Conservation (phyloP, 805 yeast species). For the Clavispora santaluciae region DNA sequence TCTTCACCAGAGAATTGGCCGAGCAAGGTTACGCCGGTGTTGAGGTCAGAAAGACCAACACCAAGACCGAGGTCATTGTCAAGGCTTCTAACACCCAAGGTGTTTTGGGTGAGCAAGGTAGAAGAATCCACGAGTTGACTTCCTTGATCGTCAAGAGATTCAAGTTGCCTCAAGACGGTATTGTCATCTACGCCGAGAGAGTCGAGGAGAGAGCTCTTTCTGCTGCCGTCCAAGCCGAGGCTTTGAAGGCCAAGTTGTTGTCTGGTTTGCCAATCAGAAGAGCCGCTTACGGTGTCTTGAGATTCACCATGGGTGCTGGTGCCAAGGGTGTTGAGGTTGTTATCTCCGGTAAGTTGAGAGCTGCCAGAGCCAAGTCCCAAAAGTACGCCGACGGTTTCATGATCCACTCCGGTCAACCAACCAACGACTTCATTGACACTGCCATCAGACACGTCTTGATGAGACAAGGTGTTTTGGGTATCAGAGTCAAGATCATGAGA, state of each 20-base stretch:
- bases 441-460: slow-evolving; percentile 99
- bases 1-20: slow-evolving; percentile 99
- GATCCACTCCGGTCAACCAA: slow-evolving; percentile 99
- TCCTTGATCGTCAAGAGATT: slow-evolving; percentile 98
- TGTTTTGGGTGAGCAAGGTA: slow-evolving; percentile 99
- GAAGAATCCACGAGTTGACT: slow-evolving; percentile 98
- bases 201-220: slow-evolving; percentile 99
- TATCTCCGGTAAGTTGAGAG: slow-evolving; percentile 98
- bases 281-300: slow-evolving; percentile 99
- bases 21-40: slow-evolving; percentile 99
- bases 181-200: slow-evolving; percentile 96
- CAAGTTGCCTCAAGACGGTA: slow-evolving; percentile 89
- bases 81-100: slow-evolving; percentile 99
- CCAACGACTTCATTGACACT: slow-evolving; percentile 94
- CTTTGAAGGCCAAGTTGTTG: slow-evolving; percentile 94
- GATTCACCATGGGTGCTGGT: slow-evolving; percentile 99
- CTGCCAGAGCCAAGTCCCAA: slow-evolving; percentile 99
- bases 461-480: slow-evolving; percentile 99
- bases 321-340: slow-evolving; percentile 99
- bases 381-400: slow-evolving; percentile 99
- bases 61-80: slow-evolving; percentile 96
- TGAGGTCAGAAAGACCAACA: slow-evolving; percentile 97
- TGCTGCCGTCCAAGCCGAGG: slow-evolving; percentile 99
- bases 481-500: slow-evolving; percentile 98
- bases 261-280: slow-evolving; percentile 99